Conservation (phyloP, 2,329 filamentous ascomycete species). For the Arthrocladium fulminans region DNA sequence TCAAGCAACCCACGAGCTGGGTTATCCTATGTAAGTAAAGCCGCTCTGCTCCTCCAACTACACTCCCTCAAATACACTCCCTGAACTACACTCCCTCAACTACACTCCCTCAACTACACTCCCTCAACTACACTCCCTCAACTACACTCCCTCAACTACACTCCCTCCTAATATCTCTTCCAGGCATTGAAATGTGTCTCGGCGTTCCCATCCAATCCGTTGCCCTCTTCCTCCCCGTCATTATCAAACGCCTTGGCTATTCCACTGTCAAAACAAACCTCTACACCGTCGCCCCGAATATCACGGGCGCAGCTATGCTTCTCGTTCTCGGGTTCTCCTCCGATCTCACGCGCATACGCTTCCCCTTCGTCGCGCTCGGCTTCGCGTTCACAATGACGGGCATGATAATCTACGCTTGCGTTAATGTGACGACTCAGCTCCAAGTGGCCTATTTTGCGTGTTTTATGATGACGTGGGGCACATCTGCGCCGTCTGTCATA, state of each 20-base stretch:
- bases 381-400: conserved; percentile 47
- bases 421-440: conserved; percentile 53
- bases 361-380: conserved; percentile 7
- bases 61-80: background rate
- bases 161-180: background rate
- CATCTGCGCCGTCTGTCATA: conserved; percentile 63
- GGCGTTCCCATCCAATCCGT: conserved; percentile 52
- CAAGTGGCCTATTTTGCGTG: conserved; percentile 64
- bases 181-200: conserved; percentile 48
- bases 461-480: conserved; percentile 79
- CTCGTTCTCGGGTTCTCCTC: conserved; percentile 22
- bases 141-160: background rate
- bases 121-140: background rate
- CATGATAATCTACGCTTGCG: conserved; percentile 68
- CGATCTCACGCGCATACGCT: conserved; percentile 2
- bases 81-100: background rate
- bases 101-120: background rate
- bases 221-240: conserved; percentile 50
- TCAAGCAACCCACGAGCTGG: conserved; percentile 47
- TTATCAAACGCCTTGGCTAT: conserved; percentile 46
- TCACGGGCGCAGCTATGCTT: conserved; percentile 55
- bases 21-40: conserved; percentile 35
- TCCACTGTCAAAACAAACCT: conserved; percentile 61
- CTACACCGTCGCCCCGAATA: conserved; percentile 72
- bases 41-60: background rate